These are phyloP conservation scores for Gossypium turneri DNA, from an alignment of 345 rosid genomes.

Conservation along the genomic window DNA sequence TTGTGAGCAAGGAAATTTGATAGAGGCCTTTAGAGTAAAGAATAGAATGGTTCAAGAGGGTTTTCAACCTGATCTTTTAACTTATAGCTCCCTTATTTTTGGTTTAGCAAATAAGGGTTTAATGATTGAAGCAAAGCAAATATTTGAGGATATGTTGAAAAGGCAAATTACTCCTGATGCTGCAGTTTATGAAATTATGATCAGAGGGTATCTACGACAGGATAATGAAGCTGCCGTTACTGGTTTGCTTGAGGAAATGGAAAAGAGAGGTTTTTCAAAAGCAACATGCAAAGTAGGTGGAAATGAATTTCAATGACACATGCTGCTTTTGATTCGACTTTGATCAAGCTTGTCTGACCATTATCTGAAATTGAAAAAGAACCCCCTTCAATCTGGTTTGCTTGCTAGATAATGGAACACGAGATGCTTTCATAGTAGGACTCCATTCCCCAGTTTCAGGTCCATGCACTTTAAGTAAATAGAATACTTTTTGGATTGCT, in stretches of 20 bases:
- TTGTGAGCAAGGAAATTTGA: slow-evolving; percentile 37
- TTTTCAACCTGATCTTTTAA: slow-evolving; percentile 31
- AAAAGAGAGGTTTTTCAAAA: slow-evolving; percentile 28
- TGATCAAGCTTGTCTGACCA: neutral
- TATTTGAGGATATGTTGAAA: slow-evolving; percentile 39
- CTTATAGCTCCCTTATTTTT: slow-evolving; percentile 37
- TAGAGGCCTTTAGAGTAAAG: slow-evolving; percentile 41
- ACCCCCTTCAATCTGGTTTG: neutral
- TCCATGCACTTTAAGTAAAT: neutral
- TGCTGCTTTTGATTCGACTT: neutral
- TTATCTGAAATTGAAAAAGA: neutral
- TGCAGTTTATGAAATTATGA: slow-evolving; percentile 34
- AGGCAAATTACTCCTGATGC: slow-evolving; percentile 34
- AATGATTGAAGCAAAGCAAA: slow-evolving; percentile 43
- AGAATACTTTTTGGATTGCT: neutral
- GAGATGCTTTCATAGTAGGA: neutral
- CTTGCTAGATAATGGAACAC: neutral
- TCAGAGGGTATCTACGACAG: slow-evolving; percentile 36
- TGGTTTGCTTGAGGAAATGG: slow-evolving; percentile 34
- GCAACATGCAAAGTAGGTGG: neutral
- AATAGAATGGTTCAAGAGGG: slow-evolving; percentile 45
- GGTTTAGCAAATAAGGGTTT: slow-evolving; percentile 38
- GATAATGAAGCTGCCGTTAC: slow-evolving; percentile 27
- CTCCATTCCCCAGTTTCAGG: neutral
- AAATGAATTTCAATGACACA: neutral